Percentiles rank a stretch among this genome's conserved stretches.
These are phyloP conservation scores for Monosporascus cannonballus DNA, from an alignment of 2,329 filamentous ascomycete species.

Conservation along the genomic window DNA sequence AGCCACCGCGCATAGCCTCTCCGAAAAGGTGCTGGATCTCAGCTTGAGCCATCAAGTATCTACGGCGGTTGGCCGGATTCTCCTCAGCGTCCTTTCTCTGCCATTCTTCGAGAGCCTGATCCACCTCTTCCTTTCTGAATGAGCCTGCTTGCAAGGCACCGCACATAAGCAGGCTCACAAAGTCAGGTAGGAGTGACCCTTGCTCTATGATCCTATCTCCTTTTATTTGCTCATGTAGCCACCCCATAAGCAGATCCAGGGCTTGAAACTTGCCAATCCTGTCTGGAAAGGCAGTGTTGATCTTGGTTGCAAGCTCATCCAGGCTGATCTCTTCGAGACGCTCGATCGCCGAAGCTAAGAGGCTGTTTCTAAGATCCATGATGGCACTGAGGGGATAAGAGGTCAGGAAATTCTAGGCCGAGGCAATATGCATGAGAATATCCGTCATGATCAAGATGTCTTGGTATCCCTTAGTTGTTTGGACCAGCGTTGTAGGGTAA, in stretches of 20 bases:
- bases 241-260: constrained; percentile 16
- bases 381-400: neutral
- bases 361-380: constrained; percentile 12
- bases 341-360: constrained; percentile 3
- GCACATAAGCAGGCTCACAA: constrained; percentile 14
- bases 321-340: constrained; percentile 9
- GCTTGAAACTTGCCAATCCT: constrained; percentile 5
- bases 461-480: no score
- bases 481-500: no score
- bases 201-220: constrained; percentile 14
- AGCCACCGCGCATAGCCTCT: neutral
- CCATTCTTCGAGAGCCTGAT: constrained; percentile 16
- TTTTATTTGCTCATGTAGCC: constrained; percentile 21
- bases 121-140: constrained; percentile 11
- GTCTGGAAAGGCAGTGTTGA: constrained; percentile 2
- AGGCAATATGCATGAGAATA: no score
- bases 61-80: constrained; percentile 17
- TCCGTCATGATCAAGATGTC: no score
- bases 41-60: constrained; percentile 19
- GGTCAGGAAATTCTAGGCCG: neutral
- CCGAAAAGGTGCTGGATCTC: constrained; percentile 15
- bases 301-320: constrained; percentile 9
- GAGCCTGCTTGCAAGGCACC: constrained; percentile 3
- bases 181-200: constrained; percentile 10
- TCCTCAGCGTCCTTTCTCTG: constrained; percentile 12